Evolutionary conservation across 192 early-diverging fungal species (phyloP), one percentile per base, ranked within the genome.

Genomic region (Linnemannia exigua): DNA sequence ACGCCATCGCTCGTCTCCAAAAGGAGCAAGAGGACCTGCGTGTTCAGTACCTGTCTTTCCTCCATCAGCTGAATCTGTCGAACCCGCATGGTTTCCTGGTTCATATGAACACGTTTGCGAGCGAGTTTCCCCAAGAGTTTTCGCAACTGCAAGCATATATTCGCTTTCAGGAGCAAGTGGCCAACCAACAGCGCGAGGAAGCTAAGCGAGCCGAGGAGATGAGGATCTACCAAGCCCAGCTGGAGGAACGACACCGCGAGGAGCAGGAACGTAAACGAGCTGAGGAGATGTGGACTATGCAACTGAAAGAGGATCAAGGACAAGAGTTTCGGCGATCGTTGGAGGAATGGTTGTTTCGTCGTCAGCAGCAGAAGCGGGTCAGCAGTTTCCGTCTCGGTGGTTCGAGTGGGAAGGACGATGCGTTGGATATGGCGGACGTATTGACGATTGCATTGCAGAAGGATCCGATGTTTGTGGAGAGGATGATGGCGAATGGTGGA

Each of bases 11-110:
- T n/a, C 78, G 75, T 47, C 51, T 86, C 14, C 84, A 86, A 20
- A 80, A 86, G 38, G 84, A 86, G 58, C 84, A 86, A 68, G 84
- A 86, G n/a, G 74, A 80, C 1, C 78, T 86, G 28, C 84, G 84
- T 20, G 75, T 70, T 20, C 84, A 86, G 37, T 86, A 86, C 70
- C 78, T 86, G 16, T 70, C 76, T 25, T 86, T 86, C 70, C 63
- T 86, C 1, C 84, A 86, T 38, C 78, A 86, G 11, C 63, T 86
- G 33, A 52, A 86, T 12, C 77, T 75, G 16, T 70, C 67, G 9
- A 86, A 86, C 70, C 74, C 84, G 0, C 78, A 86, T 46, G 79
- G 74, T 2, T 86, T 77, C 72, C 31, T 86, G 47, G 79, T 80
- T 14, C 84, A 86, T 63, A 86, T 86, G 84, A 86, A 86, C 70